Evolutionary conservation across 1,139 yeast species (phyloP).

Genomic region (Yamadazyma mexicana): DNA sequence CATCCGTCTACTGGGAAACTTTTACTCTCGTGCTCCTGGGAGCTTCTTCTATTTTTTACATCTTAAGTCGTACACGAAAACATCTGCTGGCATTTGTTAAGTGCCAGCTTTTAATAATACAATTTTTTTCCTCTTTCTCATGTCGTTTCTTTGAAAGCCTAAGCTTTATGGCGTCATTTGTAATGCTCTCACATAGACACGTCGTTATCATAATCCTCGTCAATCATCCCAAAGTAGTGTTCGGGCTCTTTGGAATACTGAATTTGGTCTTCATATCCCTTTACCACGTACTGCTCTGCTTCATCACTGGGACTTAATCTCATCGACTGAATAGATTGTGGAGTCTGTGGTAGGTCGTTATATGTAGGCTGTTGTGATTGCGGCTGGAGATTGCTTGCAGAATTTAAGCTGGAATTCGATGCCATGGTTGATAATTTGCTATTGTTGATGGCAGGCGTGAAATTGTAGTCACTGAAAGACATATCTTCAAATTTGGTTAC

Average conservation of each 20-base stretch:
- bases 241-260: constrained; percentile 37
- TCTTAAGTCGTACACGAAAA: too few relatives aligned
- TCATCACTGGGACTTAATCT: constrained; percentile 41
- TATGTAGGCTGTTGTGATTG: constrained; percentile 4
- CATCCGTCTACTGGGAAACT: too few relatives aligned
- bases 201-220: constrained; percentile 19
- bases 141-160: too few relatives aligned
- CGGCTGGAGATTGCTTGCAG: constrained; percentile 8
- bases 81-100: too few relatives aligned
- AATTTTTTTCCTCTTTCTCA: background rate
- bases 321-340: constrained; percentile 27
- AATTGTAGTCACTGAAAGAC: constrained; percentile 36
- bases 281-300: constrained; percentile 41
- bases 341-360: constrained; percentile 37
- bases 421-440: constrained; percentile 1
- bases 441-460: constrained; percentile 21
- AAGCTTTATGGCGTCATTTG: too few relatives aligned
- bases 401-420: constrained; percentile 14
- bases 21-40: too few relatives aligned
- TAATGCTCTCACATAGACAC: constrained; percentile 10
- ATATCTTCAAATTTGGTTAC: constrained; percentile 45
- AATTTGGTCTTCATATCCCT: constrained; percentile 30
- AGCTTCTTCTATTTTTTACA: too few relatives aligned
- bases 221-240: constrained; percentile 38
- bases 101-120: background rate